A percentile compares a stretch with the other conserved stretches of the same genome.
Evolutionary conservation across 345 rosid species (phyloP).

Genomic region (Corchorus olitorius): DNA sequence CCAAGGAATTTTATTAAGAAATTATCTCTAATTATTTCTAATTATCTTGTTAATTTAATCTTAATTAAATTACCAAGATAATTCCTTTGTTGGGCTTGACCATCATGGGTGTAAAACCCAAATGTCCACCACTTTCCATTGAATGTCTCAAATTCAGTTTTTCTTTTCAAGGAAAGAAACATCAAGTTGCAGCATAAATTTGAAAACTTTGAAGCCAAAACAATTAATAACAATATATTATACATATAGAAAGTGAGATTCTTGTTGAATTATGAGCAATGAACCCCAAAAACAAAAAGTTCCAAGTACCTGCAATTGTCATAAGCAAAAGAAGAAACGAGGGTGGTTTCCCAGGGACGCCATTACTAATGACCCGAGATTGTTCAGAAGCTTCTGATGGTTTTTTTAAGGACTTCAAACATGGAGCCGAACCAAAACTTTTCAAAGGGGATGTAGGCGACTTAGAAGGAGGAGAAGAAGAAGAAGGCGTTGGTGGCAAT

Average conservation of each 20-base stretch:
- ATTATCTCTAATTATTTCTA: too few species aligned
- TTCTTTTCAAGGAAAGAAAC: background rate
- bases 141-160: too few species aligned
- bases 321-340: slow-evolving; percentile 28
- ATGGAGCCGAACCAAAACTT: slow-evolving; percentile 43
- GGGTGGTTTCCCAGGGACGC: slow-evolving; percentile 24
- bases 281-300: background rate
- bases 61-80: too few species aligned
- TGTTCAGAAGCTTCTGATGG: slow-evolving; percentile 30
- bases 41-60: too few species aligned
- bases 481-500: slow-evolving; percentile 31
- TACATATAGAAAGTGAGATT: background rate
- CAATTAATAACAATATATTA: slow-evolving; percentile 5
- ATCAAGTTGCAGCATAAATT: background rate
- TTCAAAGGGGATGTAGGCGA: slow-evolving; percentile 39
- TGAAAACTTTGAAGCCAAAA: slow-evolving; percentile 11
- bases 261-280: background rate
- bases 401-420: slow-evolving; percentile 39
- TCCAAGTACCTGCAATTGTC: slow-evolving; percentile 38
- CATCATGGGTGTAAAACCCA: too few species aligned
- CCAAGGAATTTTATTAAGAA: too few species aligned
- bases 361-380: slow-evolving; percentile 25
- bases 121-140: background rate
- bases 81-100: too few species aligned
- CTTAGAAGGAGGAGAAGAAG: background rate